These are phyloP conservation scores for Albugo candida DNA, from an alignment of 352 stramenopile species.

Conservation along the genomic window DNA sequence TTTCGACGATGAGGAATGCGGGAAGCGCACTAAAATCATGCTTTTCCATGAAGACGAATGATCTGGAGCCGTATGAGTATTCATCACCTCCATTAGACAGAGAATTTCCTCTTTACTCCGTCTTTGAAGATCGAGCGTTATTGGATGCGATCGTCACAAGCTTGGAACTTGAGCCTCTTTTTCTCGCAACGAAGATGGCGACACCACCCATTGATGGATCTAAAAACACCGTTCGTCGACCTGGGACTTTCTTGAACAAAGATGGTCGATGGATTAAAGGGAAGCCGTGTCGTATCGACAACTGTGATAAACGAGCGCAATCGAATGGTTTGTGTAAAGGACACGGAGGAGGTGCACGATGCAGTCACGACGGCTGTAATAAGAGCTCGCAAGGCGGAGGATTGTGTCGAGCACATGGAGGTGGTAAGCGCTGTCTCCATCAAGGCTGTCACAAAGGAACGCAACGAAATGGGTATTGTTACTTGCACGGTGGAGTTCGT, in stretches of 20 bases:
- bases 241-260: conserved; percentile 75
- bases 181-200: no score
- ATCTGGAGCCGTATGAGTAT: no score
- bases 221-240: conserved; percentile 20
- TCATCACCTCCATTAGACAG: not conserved
- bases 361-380: conserved; percentile 42
- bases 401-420: conserved; percentile 54
- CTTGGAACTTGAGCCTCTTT: conserved; percentile 22
- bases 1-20: no score
- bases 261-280: conserved; percentile 77
- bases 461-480: conserved; percentile 66
- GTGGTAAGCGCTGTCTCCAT: conserved; percentile 58
- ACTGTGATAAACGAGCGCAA: conserved; percentile 58
- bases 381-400: conserved; percentile 59
- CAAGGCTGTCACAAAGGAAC: conserved; percentile 59
- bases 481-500: conserved; percentile 52
- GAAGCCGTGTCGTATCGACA: conserved; percentile 52
- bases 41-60: no score
- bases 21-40: no score
- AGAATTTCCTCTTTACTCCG: conserved; percentile 37
- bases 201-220: no score
- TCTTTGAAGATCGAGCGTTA: conserved; percentile 59
- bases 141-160: conserved; percentile 66
- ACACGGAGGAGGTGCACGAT: conserved; percentile 61
- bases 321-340: conserved; percentile 65